phyloP scores from a whole-genome alignment of 1,139 yeast genomes.

The Yamadazyma pseudoaaseri region DNA sequence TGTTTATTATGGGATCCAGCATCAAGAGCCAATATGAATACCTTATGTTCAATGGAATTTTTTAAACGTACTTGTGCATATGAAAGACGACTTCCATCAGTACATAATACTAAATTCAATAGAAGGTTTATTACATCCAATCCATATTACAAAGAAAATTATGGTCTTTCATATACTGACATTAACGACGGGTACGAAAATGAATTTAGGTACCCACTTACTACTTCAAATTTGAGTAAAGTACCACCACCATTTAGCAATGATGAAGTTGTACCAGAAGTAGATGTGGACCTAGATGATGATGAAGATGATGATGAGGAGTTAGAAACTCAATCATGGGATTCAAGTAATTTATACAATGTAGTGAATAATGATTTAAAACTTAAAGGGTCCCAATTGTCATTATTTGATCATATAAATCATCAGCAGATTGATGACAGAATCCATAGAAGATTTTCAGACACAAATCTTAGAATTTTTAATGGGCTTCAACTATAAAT shows the following conservation, averaged over 20 bases:
- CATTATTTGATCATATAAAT: background rate
- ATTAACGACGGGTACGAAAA: slow-evolving; percentile 27
- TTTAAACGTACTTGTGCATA: slow-evolving; percentile 40
- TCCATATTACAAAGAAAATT: background rate
- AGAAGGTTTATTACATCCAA: no score
- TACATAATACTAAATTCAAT: background rate
- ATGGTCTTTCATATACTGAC: slow-evolving; percentile 18
- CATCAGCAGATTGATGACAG: no score
- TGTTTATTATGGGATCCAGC: slow-evolving; percentile 71
- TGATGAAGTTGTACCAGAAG: slow-evolving; percentile 6
- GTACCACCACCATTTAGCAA: background rate
- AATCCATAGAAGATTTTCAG: no score
- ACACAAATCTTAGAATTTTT: background rate
- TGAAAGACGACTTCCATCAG: slow-evolving; percentile 3
- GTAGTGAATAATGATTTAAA: background rate
- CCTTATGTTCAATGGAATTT: slow-evolving; percentile 49
- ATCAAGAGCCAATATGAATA: slow-evolving; percentile 47
- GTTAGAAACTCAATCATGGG: slow-evolving; percentile 4
- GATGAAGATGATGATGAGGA: slow-evolving; percentile 1
- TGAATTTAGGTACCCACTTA: slow-evolving; percentile 15
- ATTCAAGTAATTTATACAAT: slow-evolving; percentile 3
- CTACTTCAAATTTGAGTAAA: background rate
- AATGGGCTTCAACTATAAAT: no score
- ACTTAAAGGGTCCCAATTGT: background rate
- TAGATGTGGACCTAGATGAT: slow-evolving; percentile 6